Evolutionary conservation across 768 basidiomycete genomes (phyloP).

Genomic region (Multifurca ochricompacta): DNA sequence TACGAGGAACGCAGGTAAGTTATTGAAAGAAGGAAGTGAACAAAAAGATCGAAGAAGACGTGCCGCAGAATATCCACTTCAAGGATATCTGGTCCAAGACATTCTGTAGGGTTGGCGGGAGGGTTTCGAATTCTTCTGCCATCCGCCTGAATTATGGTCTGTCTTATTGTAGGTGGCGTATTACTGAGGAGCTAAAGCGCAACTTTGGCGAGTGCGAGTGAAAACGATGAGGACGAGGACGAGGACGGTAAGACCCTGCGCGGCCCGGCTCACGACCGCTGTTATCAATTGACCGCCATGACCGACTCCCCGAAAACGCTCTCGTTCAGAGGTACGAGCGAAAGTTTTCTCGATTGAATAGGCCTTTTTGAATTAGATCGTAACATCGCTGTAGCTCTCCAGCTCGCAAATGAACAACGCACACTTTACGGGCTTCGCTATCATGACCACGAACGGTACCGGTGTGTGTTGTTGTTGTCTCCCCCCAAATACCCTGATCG

Average conservation of each 20-base stretch:
- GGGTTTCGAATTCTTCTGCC: constrained; percentile 55
- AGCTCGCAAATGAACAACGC: constrained; percentile 81
- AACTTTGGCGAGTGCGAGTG: neutral
- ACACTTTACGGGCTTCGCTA: constrained; percentile 87
- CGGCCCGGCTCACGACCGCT: constrained; percentile 15
- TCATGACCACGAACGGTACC: constrained; percentile 80
- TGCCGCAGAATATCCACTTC: constrained; percentile 99
- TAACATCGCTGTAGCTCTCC: constrained; percentile 51
- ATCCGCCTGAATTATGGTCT: constrained; percentile 28
- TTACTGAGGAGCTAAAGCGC: neutral
- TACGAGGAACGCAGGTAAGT: neutral
- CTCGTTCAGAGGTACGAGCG: constrained; percentile 35
- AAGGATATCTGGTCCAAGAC: constrained; percentile 86
- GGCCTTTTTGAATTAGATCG: neutral
- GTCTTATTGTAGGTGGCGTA: constrained; percentile 14
- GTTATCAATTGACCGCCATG: constrained; percentile 13
- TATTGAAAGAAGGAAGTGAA: constrained; percentile 12
- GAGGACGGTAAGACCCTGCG: neutral
- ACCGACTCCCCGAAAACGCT: constrained; percentile 18
- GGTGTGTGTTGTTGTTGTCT: constrained; percentile 41
- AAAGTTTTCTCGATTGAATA: neutral
- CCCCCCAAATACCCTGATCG: neutral
- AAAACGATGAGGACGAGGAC: neutral
- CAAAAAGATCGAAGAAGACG: constrained; percentile 28
- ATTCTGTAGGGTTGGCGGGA: constrained; percentile 87